A percentile compares a stretch with the other conserved stretches of the same genome.
Evolutionary conservation across 2,329 filamentous ascomycete species (phyloP).

Genomic region (Monosporascus sp.): DNA sequence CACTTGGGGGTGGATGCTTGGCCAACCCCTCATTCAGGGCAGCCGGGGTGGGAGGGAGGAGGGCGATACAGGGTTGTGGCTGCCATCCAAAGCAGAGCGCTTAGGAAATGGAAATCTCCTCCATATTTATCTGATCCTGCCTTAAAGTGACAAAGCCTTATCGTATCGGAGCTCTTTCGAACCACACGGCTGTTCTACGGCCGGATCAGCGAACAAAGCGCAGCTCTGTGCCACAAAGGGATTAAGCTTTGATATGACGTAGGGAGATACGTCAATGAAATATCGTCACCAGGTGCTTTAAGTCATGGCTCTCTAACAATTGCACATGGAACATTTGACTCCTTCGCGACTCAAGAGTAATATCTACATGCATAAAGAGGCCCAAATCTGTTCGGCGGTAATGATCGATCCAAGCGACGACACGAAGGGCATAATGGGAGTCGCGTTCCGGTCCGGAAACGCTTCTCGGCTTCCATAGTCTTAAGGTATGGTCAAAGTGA

Average conservation of each 20-base stretch:
- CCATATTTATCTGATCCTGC: no score
- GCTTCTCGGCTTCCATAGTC: background rate
- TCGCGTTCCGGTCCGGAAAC: background rate
- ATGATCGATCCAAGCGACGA: background rate
- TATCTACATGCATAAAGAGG: background rate
- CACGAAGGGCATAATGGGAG: background rate
- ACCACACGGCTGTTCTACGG: no score
- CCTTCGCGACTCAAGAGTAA: background rate
- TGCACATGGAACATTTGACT: background rate
- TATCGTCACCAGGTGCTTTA: background rate
- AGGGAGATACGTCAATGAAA: background rate
- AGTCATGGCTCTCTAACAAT: background rate
- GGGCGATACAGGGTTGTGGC: background rate
- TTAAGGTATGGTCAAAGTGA: background rate
- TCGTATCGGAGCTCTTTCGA: no score
- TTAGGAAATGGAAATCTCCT: background rate
- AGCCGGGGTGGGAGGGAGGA: background rate
- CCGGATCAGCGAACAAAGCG: slow-evolving; percentile 2
- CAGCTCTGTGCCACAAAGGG: slow-evolving; percentile 8
- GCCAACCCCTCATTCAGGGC: background rate
- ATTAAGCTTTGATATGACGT: slow-evolving; percentile 13
- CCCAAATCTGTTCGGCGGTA: background rate
- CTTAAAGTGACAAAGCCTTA: no score
- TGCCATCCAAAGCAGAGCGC: background rate
- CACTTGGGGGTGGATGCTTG: background rate